phyloP scores from a whole-genome alignment of 176 grass and related monocot genomes.

The Zoysia pacifica region DNA sequence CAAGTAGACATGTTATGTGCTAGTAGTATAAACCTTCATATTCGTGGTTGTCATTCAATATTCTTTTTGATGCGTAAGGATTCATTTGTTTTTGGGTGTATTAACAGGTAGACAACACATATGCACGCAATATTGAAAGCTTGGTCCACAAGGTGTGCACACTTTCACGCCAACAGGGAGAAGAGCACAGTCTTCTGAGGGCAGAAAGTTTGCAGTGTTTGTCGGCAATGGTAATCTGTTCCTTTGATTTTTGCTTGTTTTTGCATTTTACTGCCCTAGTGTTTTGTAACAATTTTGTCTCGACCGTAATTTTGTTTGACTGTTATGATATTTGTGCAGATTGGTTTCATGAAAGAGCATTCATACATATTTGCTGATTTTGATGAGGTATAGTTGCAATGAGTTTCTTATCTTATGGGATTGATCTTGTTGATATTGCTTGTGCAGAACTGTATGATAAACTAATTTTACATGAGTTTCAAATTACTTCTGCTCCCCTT shows the following conservation, averaged over 20 bases:
- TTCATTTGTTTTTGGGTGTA: neutral
- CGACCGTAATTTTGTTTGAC: constrained; percentile 9
- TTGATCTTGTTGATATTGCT: neutral
- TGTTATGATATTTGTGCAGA: constrained; percentile 50
- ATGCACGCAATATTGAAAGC: constrained; percentile 81
- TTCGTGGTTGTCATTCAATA: neutral
- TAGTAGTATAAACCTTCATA: neutral
- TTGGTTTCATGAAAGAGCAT: constrained; percentile 88
- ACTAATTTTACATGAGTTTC: neutral
- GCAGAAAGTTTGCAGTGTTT: constrained; percentile 86
- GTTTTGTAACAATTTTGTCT: constrained; percentile 4
- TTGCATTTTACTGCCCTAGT: neutral
- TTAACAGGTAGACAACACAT: constrained; percentile 82
- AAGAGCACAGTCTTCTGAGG: constrained; percentile 58
- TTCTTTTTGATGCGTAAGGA: constrained; percentile 6
- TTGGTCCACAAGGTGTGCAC: constrained; percentile 78
- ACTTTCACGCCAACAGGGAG: constrained; percentile 57
- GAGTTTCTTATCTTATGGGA: constrained; percentile 9
- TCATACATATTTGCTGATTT: constrained; percentile 77
- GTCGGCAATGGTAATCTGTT: constrained; percentile 68
- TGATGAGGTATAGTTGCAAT: constrained; percentile 72
- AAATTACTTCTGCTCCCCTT: neutral
- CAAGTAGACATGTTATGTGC: neutral
- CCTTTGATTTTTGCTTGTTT: constrained; percentile 21
- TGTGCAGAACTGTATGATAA: neutral